Evolutionary conservation across 441 rosid genomes (phyloP).

Genomic region (Bocquillonia castaneifolia): DNA sequence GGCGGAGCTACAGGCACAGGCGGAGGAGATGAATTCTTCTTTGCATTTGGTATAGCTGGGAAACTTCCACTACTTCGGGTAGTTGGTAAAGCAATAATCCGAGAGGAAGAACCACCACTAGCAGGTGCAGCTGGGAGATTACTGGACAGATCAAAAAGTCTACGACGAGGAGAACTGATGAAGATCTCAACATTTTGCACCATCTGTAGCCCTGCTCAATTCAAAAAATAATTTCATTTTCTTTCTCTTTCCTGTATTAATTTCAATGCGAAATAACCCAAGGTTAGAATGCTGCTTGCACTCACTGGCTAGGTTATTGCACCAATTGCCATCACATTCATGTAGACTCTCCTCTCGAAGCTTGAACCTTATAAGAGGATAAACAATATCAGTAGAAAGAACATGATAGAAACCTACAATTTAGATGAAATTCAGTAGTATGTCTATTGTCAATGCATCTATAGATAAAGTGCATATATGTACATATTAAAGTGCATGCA

Average conservation of each 20-base stretch:
- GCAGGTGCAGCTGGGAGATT: conserved; percentile 47
- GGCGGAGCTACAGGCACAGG: conserved; percentile 23
- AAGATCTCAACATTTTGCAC: conserved; percentile 26
- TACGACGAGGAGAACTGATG: conserved; percentile 39
- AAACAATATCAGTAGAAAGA: conserved; percentile 23
- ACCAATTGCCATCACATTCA: conserved; percentile 18
- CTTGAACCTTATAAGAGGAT: conserved; percentile 39
- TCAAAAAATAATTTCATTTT: conserved; percentile 3
- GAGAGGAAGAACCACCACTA: conserved; percentile 21
- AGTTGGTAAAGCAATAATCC: conserved; percentile 38
- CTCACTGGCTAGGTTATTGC: conserved; percentile 32
- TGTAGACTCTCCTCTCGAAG: conserved; percentile 23
- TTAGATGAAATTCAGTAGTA: not conserved
- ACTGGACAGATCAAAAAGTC: conserved; percentile 40
- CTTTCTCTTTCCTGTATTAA: conserved; percentile 13
- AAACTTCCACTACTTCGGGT: conserved; percentile 56
- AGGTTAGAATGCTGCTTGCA: conserved; percentile 13
- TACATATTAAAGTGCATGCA: not conserved
- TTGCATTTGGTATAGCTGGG: conserved; percentile 46
- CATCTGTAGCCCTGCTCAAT: conserved; percentile 22
- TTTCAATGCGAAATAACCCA: not conserved
- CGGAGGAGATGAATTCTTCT: conserved; percentile 21
- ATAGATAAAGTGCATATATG: not conserved
- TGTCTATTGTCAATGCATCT: not conserved
- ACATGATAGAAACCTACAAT: conserved; percentile 3